Evolutionary conservation across 1,284 basidiomycete species (phyloP), one percentile per base, ranked within the genome.

Genomic region (Ceratobasidium sp.): DNA sequence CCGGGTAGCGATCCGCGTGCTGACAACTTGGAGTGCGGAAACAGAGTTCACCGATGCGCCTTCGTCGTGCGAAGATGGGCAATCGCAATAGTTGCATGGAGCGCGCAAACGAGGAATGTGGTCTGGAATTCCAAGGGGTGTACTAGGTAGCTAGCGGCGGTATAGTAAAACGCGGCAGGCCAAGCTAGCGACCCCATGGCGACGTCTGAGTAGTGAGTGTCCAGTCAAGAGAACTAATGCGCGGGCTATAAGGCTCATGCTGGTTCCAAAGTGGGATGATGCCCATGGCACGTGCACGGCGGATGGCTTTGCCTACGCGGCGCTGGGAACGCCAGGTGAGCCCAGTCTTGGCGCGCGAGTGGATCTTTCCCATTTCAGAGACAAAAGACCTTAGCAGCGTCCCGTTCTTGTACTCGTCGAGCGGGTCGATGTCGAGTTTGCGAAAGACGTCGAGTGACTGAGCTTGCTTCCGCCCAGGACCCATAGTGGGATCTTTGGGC

Each of bases 281-380:
- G 58, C 96, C 96, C 91, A 98, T 96, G 84, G 91, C 92, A 81
- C 93, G 92, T 67, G 96, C 93, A 72, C 96, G 85, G 72, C 93
- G 87, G 73, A 98, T 91, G 46, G 96, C 92, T 82, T 96, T 96
- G 58, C 89, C 92, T 3, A 98, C 78, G 75, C 84, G 84, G 54
- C 94, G 85, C 81, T 98, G 96, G 75, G 84, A 92, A 80, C 88
- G 89, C 81, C 89, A 86, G 4, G 95, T 95, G 62, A 98, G 83
- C 0, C 85, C 84, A 0, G 94, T 97, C 67, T 86, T 79, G 9
- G 85, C 85, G 53, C 96, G 85, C 16, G 83, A 81, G 76, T 85
- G 84, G 76, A 98, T 93, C 83, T 91, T 94, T 70, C 95, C 96
- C 88, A 98, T 92, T 36, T 88, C 86, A 6, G 92, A 86, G 72